Evolutionary conservation across 2,329 filamentous ascomycete genomes (phyloP), one percentile per base, ranked within the genome.

Genomic region (Acephala macrosclerotiorum): DNA sequence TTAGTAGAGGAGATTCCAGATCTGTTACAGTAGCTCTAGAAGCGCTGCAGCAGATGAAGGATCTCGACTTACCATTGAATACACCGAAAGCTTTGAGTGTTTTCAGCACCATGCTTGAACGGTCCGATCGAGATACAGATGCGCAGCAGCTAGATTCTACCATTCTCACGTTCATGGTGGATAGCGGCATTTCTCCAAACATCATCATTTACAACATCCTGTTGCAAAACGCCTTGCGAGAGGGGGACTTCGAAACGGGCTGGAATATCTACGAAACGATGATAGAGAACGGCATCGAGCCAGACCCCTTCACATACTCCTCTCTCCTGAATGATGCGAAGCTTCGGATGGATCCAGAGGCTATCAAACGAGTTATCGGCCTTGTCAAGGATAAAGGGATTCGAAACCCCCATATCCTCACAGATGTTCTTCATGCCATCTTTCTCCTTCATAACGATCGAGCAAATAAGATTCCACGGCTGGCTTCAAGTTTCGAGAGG

Each of bases 311-410:
- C 69, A 90, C 92, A 0, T 92, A 89, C 75, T 83, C 88, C 0
- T 88, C 88, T 33, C 80, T 97, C 38, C 84, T 97, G 49, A 86
- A 89, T 65, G 90, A 90, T 36, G 90, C 91, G 60, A 92, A 93
- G 58, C 22, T 49, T n/a, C 70, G 72, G 25, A 55, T 64, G 14
- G 74, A 78, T 60, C 4, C 61, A 14, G 76, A 81, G 2, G 83
- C 83, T 29, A 81, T 93, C 33, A 80, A 82, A 51, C 79, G 81
- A 36, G 82, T 91, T 53, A 81, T 90, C 59, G 76, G 83, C 4
- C 81, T 85, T 51, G 83, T 88, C 4, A 80, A 83, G 53, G 68
- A 79, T 36, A 78, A 81, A 5, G 76, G 81, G 12, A 78, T 86
- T 20, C 79, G 85, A 58, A 80, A 84, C 67, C 77, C 80, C 55